Percentiles rank a stretch among this genome's conserved stretches.
Evolutionary conservation across 495 filamentous ascomycete genomes (phyloP).

Genomic region (Hyaloscypha hepaticicola): DNA sequence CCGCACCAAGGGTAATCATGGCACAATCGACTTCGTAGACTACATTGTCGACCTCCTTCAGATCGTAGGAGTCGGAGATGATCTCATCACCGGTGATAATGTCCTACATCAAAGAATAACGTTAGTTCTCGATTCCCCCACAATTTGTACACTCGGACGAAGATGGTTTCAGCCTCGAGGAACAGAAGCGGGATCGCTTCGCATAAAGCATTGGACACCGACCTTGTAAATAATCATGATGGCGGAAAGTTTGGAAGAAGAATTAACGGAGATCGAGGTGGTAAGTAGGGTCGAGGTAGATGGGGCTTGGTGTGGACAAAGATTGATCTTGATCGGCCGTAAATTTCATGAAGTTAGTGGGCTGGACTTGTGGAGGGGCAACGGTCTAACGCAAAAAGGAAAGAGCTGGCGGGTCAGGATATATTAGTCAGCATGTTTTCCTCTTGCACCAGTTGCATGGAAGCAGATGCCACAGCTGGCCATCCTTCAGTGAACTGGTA

Average conservation of each 20-base stretch:
- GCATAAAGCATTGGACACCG: conserved; percentile 23
- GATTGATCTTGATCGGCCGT: background rate
- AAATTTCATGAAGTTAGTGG: conserved; percentile 21
- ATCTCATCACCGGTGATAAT: conserved; percentile 89
- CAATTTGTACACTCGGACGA: conserved; percentile 4
- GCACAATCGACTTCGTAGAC: conserved; percentile 87
- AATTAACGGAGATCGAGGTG: background rate
- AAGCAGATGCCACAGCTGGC: background rate
- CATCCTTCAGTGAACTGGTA: background rate
- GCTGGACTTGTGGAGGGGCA: conserved; percentile 25
- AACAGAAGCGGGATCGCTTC: conserved; percentile 18
- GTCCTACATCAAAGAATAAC: conserved; percentile 58
- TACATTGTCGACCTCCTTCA: conserved; percentile 71
- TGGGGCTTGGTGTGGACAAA: background rate
- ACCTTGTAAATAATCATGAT: conserved; percentile 90
- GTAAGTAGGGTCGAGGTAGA: background rate
- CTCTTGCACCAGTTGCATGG: background rate
- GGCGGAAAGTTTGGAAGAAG: conserved; percentile 13
- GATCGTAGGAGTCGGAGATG: conserved; percentile 86
- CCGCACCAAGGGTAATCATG: conserved; percentile 74
- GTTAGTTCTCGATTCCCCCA: conserved; percentile 17
- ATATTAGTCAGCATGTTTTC: background rate
- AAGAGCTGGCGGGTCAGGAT: background rate
- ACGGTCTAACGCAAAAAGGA: background rate
- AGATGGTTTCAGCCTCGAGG: background rate